Evolutionary conservation across 345 rosid species (phyloP).

Genomic region (Citrus cavaleriei): DNA sequence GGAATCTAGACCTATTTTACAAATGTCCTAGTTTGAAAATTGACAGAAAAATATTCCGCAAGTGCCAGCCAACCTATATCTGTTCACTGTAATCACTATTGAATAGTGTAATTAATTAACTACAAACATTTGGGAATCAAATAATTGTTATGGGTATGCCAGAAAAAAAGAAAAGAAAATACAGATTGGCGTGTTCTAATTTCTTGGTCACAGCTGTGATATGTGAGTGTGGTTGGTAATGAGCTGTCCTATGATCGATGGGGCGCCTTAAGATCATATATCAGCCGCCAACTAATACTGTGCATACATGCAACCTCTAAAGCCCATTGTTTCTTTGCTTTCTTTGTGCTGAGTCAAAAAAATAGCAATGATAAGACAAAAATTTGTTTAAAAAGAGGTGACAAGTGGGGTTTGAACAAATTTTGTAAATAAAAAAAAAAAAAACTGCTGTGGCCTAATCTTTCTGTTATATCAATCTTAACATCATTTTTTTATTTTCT

Average conservation of each 20-base stretch:
- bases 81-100: background rate
- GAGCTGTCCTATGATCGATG: no score
- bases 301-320: background rate
- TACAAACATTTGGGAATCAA: background rate
- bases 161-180: background rate
- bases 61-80: background rate
- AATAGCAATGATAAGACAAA: background rate
- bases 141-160: background rate
- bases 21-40: background rate
- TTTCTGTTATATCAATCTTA: background rate
- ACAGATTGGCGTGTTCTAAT: constrained; percentile 21
- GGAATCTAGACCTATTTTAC: background rate
- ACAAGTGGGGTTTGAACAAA: background rate
- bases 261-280: background rate
- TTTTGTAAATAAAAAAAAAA: background rate
- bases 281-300: background rate
- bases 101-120: background rate
- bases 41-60: background rate
- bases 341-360: background rate
- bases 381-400: background rate
- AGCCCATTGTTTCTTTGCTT: background rate
- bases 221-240: background rate
- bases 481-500: background rate
- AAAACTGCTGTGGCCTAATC: background rate
- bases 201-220: constrained; percentile 15